These are phyloP conservation scores for Wickerhamiella azyma DNA, from an alignment of 805 yeast genomes.

Conservation along the genomic window DNA sequence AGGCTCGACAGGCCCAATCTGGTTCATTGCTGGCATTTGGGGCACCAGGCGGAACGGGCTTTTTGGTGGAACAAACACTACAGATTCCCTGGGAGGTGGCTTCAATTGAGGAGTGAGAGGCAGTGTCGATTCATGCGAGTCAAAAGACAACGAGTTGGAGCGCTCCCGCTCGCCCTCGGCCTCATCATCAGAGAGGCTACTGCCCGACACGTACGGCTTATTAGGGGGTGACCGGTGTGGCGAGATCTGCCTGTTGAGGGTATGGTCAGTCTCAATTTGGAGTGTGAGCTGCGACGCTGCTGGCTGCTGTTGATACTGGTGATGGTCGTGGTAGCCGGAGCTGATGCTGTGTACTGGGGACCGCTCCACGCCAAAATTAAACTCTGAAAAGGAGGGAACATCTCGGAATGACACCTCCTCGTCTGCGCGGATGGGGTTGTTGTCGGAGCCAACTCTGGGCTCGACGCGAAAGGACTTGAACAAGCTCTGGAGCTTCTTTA, in stretches of 20 bases:
- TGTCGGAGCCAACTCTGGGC: neutral
- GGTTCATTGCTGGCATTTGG: too few relatives aligned
- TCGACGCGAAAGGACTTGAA: neutral
- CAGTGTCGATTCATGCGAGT: neutral
- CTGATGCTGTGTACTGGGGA: neutral
- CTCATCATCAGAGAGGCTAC: neutral
- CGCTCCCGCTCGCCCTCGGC: neutral
- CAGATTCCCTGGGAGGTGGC: neutral
- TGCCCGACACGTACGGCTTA: neutral
- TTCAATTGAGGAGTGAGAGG: neutral
- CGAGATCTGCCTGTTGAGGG: neutral
- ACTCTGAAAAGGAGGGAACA: neutral
- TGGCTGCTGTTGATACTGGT: neutral
- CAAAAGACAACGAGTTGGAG: neutral
- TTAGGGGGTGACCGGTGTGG: constrained; percentile 5
- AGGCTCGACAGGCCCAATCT: neutral
- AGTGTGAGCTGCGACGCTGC: neutral
- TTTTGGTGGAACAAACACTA: neutral
- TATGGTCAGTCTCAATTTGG: neutral
- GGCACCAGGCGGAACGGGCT: neutral
- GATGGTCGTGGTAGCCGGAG: too few relatives aligned
- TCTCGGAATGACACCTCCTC: neutral
- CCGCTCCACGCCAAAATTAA: neutral
- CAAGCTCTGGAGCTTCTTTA: neutral
- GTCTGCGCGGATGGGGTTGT: neutral